phyloP scores from a whole-genome alignment of 805 yeast species.

The Pichia deserticola region DNA sequence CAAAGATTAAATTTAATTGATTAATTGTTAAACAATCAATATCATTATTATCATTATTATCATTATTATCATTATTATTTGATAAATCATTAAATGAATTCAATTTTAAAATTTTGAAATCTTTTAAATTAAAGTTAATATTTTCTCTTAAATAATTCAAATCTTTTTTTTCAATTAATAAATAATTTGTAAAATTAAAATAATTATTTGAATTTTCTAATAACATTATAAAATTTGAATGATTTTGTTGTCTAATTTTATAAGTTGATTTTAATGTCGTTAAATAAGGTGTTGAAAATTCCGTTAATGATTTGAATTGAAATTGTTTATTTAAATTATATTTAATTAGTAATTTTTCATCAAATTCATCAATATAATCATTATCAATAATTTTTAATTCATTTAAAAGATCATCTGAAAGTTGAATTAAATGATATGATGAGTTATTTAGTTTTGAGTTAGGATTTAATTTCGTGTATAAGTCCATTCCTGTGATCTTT shows the following conservation, averaged over 20 bases:
- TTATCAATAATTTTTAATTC: background rate
- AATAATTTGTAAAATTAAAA: conserved; percentile 4
- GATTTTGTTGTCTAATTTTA: conserved; percentile 69
- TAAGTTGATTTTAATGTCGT: conserved; percentile 56
- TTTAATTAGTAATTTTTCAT: background rate
- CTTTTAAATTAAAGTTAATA: background rate
- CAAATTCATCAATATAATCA: background rate
- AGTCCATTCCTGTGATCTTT: too few relatives aligned
- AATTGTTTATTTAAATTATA: conserved; percentile 13
- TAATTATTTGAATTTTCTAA: conserved; percentile 17
- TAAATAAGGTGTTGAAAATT: conserved; percentile 37
- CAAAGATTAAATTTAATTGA: background rate
- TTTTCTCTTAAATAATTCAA: background rate
- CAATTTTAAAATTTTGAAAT: background rate
- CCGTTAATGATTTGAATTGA: conserved; percentile 16
- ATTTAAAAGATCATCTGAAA: conserved; percentile 2
- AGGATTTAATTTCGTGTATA: conserved; percentile 21
- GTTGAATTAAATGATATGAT: conserved; percentile 6
- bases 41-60: background rate
- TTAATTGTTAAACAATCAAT: background rate
- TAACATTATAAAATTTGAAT: conserved; percentile 75
- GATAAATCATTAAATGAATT: background rate
- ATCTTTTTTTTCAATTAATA: conserved; percentile 4
- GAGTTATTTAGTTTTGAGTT: background rate
- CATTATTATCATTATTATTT: background rate